Base-by-base conservation (phyloP, 495 filamentous ascomycete species). In the Daldinia loculata region DNA sequence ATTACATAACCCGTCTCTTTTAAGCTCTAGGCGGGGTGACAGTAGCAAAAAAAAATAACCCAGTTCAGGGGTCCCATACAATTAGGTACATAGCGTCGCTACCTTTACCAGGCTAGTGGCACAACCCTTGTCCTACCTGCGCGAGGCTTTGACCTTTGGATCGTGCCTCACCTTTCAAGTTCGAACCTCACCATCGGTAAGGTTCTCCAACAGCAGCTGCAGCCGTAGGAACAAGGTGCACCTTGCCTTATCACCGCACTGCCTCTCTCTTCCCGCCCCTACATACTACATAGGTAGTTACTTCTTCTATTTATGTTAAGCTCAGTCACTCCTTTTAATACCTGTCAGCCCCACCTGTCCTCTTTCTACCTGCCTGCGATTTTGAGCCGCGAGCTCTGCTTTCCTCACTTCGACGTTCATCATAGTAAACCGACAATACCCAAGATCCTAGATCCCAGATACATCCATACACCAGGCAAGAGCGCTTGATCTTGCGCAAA, bases 251-350 rank as follows among this genome's bases (percentile, higher is more conserved):
- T 57, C 17, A 17, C 19, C 19, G 38, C 50, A 41, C 52, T 15
- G 51, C 50, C 60, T 57, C 34, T 61, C 50, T 27, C 57, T 61
- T 43, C 27, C 50, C 48, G 55, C 19, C 55, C 22, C 27, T 17
- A 27, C 26, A 2, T 53, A 27, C 26, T n/a, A n/a, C n/a, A n/a
- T n/a, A n/a, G n/a, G n/a, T n/a, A n/a, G n/a, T 57, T 57, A 5
- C 17, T 38, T n/a, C 15, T 56, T 12, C 34, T 45, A 34, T 36
- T 56, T 32, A 58, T 55, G 52, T 53, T 39, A 60, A 70, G 22
- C 66, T 66, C 62, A 74, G 71, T 61, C 72, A 45, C 55, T 68
- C 66, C 38, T 74, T 74, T 60, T 34, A 65, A 26, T 43, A 19
- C n/a, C 41, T 43, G 14, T 5, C 5, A 27, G 51, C 27, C 14